Evolutionary conservation across 2,329 filamentous ascomycete genomes (phyloP).

Genomic region (Emericellopsis cladophorae): DNA sequence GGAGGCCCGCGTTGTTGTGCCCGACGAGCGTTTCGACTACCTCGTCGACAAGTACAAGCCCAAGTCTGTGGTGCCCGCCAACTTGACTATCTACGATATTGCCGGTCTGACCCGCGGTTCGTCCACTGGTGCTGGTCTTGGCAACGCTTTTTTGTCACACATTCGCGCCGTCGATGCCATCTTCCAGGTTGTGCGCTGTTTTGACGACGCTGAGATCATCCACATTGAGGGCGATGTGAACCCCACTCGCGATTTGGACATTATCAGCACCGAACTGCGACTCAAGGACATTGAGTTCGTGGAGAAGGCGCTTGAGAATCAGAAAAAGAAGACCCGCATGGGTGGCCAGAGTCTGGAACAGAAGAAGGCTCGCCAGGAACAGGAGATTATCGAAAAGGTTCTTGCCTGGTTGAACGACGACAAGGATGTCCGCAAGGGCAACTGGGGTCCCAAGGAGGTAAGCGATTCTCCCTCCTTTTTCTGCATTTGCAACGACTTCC

Average conservation of each 20-base stretch:
- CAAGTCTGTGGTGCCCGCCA: conserved; percentile 92
- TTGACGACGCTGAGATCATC: conserved; percentile 98
- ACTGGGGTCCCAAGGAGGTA: conserved; percentile 94
- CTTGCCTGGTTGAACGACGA: conserved; percentile 71
- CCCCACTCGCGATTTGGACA: conserved; percentile 83
- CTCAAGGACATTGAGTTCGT: conserved; percentile 98
- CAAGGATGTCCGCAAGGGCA: conserved; percentile 86
- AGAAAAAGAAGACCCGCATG: conserved; percentile 88
- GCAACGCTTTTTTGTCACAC: conserved; percentile 96
- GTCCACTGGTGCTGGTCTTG: conserved; percentile 92
- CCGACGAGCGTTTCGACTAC: conserved; percentile 94
- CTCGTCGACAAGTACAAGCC: conserved; percentile 93
- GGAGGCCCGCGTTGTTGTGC: conserved; percentile 93
- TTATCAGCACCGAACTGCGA: conserved; percentile 91
- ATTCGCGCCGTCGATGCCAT: conserved; percentile 97
- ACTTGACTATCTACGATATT: conserved; percentile 97
- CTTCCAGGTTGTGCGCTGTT: conserved; percentile 92
- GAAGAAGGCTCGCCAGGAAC: conserved; percentile 93
- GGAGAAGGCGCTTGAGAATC: conserved; percentile 84
- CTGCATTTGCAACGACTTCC: conserved; percentile 14
- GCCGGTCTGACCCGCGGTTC: conserved; percentile 91
- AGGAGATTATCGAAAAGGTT: conserved; percentile 86
- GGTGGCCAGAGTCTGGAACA: conserved; percentile 93
- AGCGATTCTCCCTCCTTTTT: conserved; percentile 22
- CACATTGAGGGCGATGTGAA: conserved; percentile 99